phyloP scores from a whole-genome alignment of 371 early-diverging fungal genomes.

The Rhizopus microsporus region DNA sequence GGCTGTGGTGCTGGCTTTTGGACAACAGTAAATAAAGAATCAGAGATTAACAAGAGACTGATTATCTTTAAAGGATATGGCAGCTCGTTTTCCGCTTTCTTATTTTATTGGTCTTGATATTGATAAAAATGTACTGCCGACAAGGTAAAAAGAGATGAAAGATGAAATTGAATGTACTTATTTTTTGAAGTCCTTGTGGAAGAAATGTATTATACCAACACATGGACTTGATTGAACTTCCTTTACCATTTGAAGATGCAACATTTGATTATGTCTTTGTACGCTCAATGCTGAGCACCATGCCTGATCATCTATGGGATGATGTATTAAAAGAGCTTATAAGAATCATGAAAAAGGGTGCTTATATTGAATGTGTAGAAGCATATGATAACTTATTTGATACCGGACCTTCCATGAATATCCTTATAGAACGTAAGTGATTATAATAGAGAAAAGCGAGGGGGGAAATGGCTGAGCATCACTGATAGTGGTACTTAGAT shows the following conservation, averaged over 20 bases:
- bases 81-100: constrained; percentile 35
- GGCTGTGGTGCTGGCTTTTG: constrained; percentile 51
- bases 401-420: constrained; percentile 43
- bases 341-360: constrained; percentile 49
- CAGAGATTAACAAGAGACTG: not conserved
- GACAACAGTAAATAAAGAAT: constrained; percentile 34
- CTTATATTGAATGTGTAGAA: constrained; percentile 48
- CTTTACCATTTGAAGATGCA: constrained; percentile 42
- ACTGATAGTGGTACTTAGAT: not conserved
- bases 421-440: constrained; percentile 32
- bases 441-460: not conserved
- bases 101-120: constrained; percentile 49
- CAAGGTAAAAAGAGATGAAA: constrained; percentile 24
- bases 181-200: not conserved
- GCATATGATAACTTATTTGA: constrained; percentile 45
- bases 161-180: not conserved
- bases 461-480: not conserved
- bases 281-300: constrained; percentile 41
- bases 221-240: constrained; percentile 37
- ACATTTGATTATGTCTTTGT: constrained; percentile 48
- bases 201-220: constrained; percentile 39
- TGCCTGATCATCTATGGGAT: constrained; percentile 46
- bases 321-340: constrained; percentile 37
- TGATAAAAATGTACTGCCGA: constrained; percentile 40
- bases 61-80: constrained; percentile 39